Evolutionary conservation across 1,284 basidiomycete species (phyloP), one percentile per base, ranked within the genome.

Genomic region (Irpex sp.): DNA sequence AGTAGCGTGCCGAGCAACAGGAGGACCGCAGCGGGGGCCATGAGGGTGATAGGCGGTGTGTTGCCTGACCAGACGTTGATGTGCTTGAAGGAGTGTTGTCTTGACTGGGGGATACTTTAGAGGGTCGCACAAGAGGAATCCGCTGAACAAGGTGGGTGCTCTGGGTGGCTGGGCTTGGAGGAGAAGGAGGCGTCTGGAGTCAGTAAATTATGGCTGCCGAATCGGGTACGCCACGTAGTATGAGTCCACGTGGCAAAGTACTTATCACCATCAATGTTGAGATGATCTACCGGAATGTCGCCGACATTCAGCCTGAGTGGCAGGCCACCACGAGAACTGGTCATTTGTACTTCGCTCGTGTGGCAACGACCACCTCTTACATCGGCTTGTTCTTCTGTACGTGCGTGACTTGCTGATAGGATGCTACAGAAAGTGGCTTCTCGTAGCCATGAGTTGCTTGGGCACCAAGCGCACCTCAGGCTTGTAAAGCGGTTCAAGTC

Each of bases 1-100:
- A 90, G 71, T 21, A 70, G 79, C 59, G 67, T 80, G 60, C 68
- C 73, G 37, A 71, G 73, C 71, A 69, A 73, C 71, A 70, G 73
- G 57, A 67, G 70, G 47, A 65, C 68, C 68, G 56, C 61, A 7
- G 54, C 54, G 49, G 65, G 64, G 36, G 63, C 64, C 71, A 72
- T 72, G 61, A 49, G 61, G 57, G 56, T 47, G 40, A 13, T 47
- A 60, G 48, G 40, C 57, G 58, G 68, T 61, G 59, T 61, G 56
- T 61, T 15, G 37, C 55, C n/a, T 31, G 17, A n/a, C 19, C 57
- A 19, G 48, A 17, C 44, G 48, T 37, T 19, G 21, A 51, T 51
- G 7, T 26, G 21, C 5, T 9, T 26, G 59, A 17, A 19, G 11
- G 44, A 21, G 40, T 37, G 59, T 34, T 34, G 31, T 6, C 6